These are phyloP conservation scores for Phytophthora fragariaefolia DNA, from an alignment of 352 stramenopile species.

Conservation along the genomic window DNA sequence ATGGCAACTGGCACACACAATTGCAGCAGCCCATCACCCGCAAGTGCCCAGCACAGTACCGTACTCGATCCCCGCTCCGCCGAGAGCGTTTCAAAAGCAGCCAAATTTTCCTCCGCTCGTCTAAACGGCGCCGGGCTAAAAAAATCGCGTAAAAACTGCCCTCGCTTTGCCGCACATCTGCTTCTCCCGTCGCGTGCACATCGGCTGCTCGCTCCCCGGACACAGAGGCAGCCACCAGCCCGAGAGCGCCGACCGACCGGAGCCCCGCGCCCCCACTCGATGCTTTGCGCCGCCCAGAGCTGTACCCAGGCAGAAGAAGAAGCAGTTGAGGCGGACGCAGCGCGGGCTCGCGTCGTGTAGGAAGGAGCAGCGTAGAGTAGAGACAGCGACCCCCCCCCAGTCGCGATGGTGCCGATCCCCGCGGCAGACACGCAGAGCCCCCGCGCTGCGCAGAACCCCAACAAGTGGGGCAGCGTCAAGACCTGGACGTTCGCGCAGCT, in stretches of 20 bases:
- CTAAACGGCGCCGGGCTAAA: background rate
- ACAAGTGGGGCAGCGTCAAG: conserved; percentile 74
- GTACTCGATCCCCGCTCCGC: background rate
- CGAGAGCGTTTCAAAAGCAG: conserved; percentile 17
- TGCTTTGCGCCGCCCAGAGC: conserved; percentile 42
- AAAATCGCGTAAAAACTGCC: conserved; percentile 7
- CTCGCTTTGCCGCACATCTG: conserved; percentile 21
- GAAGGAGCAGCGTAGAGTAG: background rate
- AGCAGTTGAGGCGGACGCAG: conserved; percentile 37
- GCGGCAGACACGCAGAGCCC: conserved; percentile 9
- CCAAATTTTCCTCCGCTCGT: background rate
- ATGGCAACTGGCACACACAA: too few relatives aligned
- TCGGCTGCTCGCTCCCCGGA: conserved; percentile 2
- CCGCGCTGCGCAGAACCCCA: conserved; percentile 24
- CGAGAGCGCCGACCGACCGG: conserved; percentile 7
- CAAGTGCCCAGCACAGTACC: background rate
- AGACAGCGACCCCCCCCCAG: too few relatives aligned
- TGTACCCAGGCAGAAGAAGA: conserved; percentile 45
- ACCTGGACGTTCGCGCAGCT: conserved; percentile 79
- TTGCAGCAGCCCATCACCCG: background rate
- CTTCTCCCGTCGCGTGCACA: conserved; percentile 9
- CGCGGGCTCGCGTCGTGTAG: conserved; percentile 25
- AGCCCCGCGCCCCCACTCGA: conserved; percentile 36
- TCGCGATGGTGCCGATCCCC: conserved; percentile 29
- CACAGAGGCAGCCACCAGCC: conserved; percentile 13